Conservation (phyloP, 768 basidiomycete genomes). For the Naematelia aurantialba region DNA sequence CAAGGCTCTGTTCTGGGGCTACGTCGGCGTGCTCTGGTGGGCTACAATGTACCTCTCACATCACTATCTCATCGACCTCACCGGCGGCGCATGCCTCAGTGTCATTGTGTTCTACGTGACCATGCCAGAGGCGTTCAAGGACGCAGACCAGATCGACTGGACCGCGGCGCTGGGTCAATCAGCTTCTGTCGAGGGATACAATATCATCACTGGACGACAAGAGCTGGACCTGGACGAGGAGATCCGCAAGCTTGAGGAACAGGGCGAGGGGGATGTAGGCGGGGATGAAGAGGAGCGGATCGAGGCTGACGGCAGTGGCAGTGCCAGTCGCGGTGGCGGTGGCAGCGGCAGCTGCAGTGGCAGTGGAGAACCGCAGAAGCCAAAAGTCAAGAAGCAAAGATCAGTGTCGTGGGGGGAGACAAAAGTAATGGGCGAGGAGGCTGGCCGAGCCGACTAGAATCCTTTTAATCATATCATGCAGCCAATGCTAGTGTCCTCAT, state of each 20-base stretch:
- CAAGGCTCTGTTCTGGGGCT: slow-evolving; percentile 67
- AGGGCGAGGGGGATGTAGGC: slow-evolving; percentile 19
- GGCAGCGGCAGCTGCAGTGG: background rate
- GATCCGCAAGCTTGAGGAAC: slow-evolving; percentile 47
- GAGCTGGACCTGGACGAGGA: slow-evolving; percentile 40
- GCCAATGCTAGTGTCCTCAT: too few relatives aligned
- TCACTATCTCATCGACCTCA: slow-evolving; percentile 98
- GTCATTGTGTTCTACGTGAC: slow-evolving; percentile 80
- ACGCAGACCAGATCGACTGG: slow-evolving; percentile 53
- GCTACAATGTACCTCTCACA: slow-evolving; percentile 98
- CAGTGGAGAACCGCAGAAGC: slow-evolving; percentile 1
- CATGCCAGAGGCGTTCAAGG: slow-evolving; percentile 75
- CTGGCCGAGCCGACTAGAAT: slow-evolving; percentile 5
- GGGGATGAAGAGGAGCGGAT: slow-evolving; percentile 20
- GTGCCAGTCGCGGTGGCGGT: slow-evolving; percentile 1
- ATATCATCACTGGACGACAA: slow-evolving; percentile 26
- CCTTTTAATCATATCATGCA: too few relatives aligned
- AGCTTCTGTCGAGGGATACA: slow-evolving; percentile 18
- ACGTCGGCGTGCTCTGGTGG: slow-evolving; percentile 87
- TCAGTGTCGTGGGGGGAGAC: slow-evolving; percentile 43
- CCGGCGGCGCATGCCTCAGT: slow-evolving; percentile 86
- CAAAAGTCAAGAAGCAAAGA: slow-evolving; percentile 27
- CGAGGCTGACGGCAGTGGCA: slow-evolving; percentile 1
- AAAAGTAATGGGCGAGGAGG: slow-evolving; percentile 32
- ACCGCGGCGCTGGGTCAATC: slow-evolving; percentile 11